phyloP scores from a whole-genome alignment of 768 basidiomycete species.

The Pulveroboletus frians region DNA sequence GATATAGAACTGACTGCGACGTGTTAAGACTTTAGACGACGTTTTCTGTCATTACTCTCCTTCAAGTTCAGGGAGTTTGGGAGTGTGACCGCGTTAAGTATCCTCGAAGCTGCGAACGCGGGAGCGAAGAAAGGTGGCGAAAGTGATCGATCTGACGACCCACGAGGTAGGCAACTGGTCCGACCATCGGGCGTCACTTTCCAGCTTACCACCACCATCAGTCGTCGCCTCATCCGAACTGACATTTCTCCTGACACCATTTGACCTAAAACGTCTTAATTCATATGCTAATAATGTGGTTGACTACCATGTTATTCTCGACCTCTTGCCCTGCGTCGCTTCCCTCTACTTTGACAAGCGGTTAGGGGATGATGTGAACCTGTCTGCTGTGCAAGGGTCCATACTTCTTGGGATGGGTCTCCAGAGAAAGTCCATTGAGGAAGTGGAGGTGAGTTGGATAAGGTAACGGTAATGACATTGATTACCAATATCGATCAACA shows the following conservation, averaged over 20 bases:
- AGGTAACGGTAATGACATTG: background rate
- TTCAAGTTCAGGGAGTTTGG: constrained; percentile 95
- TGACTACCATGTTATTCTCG: constrained; percentile 94
- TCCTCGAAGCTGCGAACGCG: constrained; percentile 78
- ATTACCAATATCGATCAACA: constrained; percentile 26
- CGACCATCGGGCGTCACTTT: background rate
- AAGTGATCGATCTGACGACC: constrained; percentile 23
- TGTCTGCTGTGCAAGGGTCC: constrained; percentile 88
- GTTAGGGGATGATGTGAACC: constrained; percentile 54
- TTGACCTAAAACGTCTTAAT: constrained; percentile 92
- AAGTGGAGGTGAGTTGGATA: constrained; percentile 63
- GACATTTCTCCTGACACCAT: constrained; percentile 70
- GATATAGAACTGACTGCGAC: background rate
- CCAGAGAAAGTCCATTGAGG: constrained; percentile 86
- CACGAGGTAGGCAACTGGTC: constrained; percentile 31
- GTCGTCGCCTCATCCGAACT: constrained; percentile 40
- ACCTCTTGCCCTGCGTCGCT: constrained; percentile 79
- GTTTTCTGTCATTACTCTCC: constrained; percentile 85
- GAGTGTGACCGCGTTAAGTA: constrained; percentile 77
- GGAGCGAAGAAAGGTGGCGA: constrained; percentile 47
- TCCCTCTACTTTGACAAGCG: constrained; percentile 81
- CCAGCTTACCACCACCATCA: background rate
- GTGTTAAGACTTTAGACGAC: constrained; percentile 78
- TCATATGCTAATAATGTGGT: constrained; percentile 95
- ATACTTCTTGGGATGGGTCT: constrained; percentile 86